Conservation (phyloP, 2,329 filamentous ascomycete species). For the Fusarium robinianum region DNA sequence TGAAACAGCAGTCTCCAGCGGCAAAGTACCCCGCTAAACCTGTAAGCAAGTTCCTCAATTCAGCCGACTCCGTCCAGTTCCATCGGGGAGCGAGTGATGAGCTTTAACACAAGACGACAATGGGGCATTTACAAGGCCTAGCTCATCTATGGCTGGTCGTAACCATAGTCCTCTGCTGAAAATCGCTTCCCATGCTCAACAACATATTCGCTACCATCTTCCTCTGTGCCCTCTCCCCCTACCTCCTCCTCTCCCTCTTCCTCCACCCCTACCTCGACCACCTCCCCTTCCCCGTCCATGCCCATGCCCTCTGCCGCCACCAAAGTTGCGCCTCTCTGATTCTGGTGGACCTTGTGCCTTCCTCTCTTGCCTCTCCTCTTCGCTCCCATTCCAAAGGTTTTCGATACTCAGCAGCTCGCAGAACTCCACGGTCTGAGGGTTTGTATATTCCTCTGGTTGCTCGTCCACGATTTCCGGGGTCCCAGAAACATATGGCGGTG, state of each 20-base stretch:
- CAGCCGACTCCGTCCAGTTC: no score
- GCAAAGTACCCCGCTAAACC: no score
- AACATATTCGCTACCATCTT: conserved; percentile 19
- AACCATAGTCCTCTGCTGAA: no score
- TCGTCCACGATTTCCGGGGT: conserved; percentile 61
- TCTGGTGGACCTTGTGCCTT: conserved; percentile 61
- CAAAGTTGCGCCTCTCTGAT: conserved; percentile 42
- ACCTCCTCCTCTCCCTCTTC: conserved; percentile 36
- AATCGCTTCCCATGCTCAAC: no score
- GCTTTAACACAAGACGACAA: no score
- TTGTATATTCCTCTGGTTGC: conserved; percentile 81
- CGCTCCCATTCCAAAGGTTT: conserved; percentile 75
- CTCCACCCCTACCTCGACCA: conserved; percentile 44
- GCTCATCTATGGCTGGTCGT: no score
- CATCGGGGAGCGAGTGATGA: no score
- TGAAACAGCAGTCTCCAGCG: no score
- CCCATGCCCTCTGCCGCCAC: conserved; percentile 44
- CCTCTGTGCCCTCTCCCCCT: conserved; percentile 32
- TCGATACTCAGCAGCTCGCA: conserved; percentile 77
- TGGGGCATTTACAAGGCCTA: no score
- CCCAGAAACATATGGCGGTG: conserved; percentile 67
- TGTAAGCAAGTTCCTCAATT: no score
- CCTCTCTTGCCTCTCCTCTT: conserved; percentile 68
- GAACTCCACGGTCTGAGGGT: conserved; percentile 81
- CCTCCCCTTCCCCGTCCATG: conserved; percentile 46